Conservation (phyloP, 495 filamentous ascomycete genomes). For the Aspergillus bridgeri region DNA sequence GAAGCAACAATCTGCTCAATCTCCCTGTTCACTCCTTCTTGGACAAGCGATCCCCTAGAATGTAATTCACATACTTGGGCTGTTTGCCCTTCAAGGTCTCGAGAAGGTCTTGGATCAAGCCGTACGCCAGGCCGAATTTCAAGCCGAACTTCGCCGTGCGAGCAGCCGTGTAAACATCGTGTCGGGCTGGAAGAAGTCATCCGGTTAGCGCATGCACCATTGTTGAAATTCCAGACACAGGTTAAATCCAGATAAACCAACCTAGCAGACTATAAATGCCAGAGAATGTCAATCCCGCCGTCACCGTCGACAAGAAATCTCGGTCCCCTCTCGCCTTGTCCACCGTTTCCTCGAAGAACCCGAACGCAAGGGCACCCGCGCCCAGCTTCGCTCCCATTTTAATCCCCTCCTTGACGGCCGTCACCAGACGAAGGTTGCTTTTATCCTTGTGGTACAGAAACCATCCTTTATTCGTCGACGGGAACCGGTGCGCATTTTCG, state of each 20-base stretch:
- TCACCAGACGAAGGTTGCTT: slow-evolving; percentile 77
- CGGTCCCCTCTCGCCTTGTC: slow-evolving; percentile 66
- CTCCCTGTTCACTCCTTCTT: slow-evolving; percentile 13
- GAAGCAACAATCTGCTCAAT: not conserved
- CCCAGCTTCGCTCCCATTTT: slow-evolving; percentile 70
- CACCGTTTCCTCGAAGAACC: slow-evolving; percentile 73
- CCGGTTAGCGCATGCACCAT: slow-evolving; percentile 14
- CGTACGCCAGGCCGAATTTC: slow-evolving; percentile 73
- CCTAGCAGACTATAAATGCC: slow-evolving; percentile 86
- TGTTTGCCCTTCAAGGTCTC: slow-evolving; percentile 61
- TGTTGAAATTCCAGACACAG: too few relatives aligned
- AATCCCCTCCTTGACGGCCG: slow-evolving; percentile 71
- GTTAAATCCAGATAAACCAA: too few relatives aligned
- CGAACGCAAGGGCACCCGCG: slow-evolving; percentile 65
- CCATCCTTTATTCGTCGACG: slow-evolving; percentile 78
- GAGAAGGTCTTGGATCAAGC: slow-evolving; percentile 72
- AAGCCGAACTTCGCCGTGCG: slow-evolving; percentile 79
- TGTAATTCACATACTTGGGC: slow-evolving; percentile 68
- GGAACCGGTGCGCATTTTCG: slow-evolving; percentile 90
- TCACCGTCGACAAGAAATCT: slow-evolving; percentile 71
- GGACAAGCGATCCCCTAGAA: slow-evolving; percentile 42
- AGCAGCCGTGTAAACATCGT: slow-evolving; percentile 77
- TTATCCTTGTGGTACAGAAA: slow-evolving; percentile 97
- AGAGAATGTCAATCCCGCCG: slow-evolving; percentile 76
- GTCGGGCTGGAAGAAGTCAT: slow-evolving; percentile 56